Evolutionary conservation across 2,329 filamentous ascomycete genomes (phyloP).

Genomic region (Aspergillus hortae): DNA sequence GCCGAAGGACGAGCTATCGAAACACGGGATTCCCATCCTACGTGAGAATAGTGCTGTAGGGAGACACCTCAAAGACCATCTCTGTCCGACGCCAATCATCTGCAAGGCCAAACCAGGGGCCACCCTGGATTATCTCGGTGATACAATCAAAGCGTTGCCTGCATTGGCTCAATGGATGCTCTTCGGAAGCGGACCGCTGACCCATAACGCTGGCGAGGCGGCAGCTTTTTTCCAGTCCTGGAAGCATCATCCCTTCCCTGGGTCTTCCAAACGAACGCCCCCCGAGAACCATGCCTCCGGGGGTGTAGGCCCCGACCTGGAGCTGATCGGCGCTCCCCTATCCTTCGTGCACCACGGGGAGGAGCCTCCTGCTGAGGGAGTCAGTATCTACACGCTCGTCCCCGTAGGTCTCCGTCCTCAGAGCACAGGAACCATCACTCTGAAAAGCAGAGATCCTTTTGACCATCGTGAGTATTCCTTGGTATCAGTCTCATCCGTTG

Average conservation of each 20-base stretch:
- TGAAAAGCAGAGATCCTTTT: slow-evolving; percentile 15
- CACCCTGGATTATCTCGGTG: slow-evolving; percentile 15
- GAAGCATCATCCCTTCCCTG: slow-evolving; percentile 11
- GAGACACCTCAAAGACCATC: slow-evolving; percentile 17
- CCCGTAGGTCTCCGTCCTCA: slow-evolving; percentile 15
- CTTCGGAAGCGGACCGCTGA: slow-evolving; percentile 13
- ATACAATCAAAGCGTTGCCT: slow-evolving; percentile 10
- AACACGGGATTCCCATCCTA: slow-evolving; percentile 29
- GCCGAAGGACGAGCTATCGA: slow-evolving; percentile 22
- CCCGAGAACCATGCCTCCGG: slow-evolving; percentile 11
- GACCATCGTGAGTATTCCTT: slow-evolving; percentile 11
- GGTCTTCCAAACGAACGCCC: not conserved
- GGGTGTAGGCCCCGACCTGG: slow-evolving; percentile 9
- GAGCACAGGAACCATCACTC: slow-evolving; percentile 14
- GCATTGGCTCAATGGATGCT: slow-evolving; percentile 15
- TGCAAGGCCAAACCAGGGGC: slow-evolving; percentile 14
- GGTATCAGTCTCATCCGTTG: not conserved
- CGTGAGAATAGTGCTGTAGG: slow-evolving; percentile 14
- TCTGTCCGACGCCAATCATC: slow-evolving; percentile 13
- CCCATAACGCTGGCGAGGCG: slow-evolving; percentile 15
- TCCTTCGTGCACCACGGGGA: slow-evolving; percentile 17
- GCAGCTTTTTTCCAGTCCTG: slow-evolving; percentile 15
- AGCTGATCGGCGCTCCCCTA: slow-evolving; percentile 14
- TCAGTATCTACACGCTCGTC: slow-evolving; percentile 7
- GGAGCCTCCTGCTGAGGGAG: slow-evolving; percentile 9